Conservation (phyloP, 441 rosid species). For the Croton laevigatus region DNA sequence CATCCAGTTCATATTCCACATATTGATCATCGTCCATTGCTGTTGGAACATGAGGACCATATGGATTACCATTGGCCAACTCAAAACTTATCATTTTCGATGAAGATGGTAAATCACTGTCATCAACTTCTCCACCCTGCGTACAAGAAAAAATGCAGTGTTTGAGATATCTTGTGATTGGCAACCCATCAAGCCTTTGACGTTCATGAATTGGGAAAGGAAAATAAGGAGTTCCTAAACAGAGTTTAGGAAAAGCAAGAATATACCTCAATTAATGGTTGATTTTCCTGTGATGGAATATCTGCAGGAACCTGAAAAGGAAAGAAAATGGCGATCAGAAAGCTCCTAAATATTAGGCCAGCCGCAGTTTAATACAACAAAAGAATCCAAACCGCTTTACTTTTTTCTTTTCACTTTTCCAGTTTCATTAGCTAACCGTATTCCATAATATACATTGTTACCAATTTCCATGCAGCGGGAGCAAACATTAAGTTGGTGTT, state of each 20-base stretch:
- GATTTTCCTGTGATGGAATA: slow-evolving; percentile 41
- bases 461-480: background rate
- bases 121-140: slow-evolving; percentile 54
- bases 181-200: background rate
- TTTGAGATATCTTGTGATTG: background rate
- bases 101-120: slow-evolving; percentile 46
- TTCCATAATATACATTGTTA: background rate
- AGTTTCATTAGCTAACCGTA: slow-evolving; percentile 2
- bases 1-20: slow-evolving; percentile 74
- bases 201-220: background rate
- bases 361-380: slow-evolving; percentile 5
- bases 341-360: background rate
- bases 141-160: slow-evolving; percentile 14
- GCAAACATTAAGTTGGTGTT: background rate
- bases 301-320: slow-evolving; percentile 73
- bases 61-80: slow-evolving; percentile 54
- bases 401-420: background rate
- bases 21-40: slow-evolving; percentile 60
- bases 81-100: slow-evolving; percentile 83
- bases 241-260: background rate
- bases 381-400: slow-evolving; percentile 2
- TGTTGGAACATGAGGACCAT: slow-evolving; percentile 60
- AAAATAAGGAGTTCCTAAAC: background rate
- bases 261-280: slow-evolving; percentile 41
- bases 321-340: slow-evolving; percentile 17